These are phyloP conservation scores for Moniliella sp. DNA, from an alignment of 1,284 basidiomycete species.

Conservation along the genomic window DNA sequence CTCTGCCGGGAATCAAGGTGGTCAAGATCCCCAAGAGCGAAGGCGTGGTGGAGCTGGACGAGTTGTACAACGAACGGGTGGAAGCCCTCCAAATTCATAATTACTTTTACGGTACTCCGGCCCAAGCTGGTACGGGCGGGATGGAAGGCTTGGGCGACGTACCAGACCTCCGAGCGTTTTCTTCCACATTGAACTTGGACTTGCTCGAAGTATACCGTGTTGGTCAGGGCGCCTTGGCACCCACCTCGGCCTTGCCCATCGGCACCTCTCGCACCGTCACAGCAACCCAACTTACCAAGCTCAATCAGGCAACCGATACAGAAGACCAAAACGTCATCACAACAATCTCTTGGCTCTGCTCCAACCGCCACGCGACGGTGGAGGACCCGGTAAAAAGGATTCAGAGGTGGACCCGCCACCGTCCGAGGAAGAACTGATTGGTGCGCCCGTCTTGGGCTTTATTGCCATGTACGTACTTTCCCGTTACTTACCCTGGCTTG, in stretches of 20 bases:
- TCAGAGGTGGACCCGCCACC: slow-evolving; percentile 10
- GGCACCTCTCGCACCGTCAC: slow-evolving; percentile 21
- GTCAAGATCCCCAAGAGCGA: slow-evolving; percentile 84
- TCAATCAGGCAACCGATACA: slow-evolving; percentile 19
- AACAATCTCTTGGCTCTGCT: slow-evolving; percentile 24
- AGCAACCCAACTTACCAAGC: slow-evolving; percentile 24
- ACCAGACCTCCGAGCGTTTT: slow-evolving; percentile 61
- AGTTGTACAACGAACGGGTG: slow-evolving; percentile 54
- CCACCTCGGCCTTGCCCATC: slow-evolving; percentile 27
- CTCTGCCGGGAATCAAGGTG: slow-evolving; percentile 34
- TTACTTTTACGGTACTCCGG: slow-evolving; percentile 66
- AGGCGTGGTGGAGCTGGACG: slow-evolving; percentile 72
- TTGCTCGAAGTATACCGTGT: slow-evolving; percentile 65
- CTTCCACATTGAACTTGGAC: slow-evolving; percentile 55
- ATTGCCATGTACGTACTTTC: slow-evolving; percentile 24
- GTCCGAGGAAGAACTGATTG: slow-evolving; percentile 17
- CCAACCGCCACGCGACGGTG: slow-evolving; percentile 17
- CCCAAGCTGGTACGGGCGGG: neutral
- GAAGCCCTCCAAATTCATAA: slow-evolving; percentile 62
- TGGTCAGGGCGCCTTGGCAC: slow-evolving; percentile 20
- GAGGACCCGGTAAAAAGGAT: slow-evolving; percentile 12
- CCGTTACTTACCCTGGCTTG: too few relatives aligned
- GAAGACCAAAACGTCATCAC: slow-evolving; percentile 18
- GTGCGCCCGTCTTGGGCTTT: slow-evolving; percentile 20
- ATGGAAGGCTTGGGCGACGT: slow-evolving; percentile 40